Conservation (phyloP, 2,329 filamentous ascomycete species). For the Arthrobotrys megalospora region DNA sequence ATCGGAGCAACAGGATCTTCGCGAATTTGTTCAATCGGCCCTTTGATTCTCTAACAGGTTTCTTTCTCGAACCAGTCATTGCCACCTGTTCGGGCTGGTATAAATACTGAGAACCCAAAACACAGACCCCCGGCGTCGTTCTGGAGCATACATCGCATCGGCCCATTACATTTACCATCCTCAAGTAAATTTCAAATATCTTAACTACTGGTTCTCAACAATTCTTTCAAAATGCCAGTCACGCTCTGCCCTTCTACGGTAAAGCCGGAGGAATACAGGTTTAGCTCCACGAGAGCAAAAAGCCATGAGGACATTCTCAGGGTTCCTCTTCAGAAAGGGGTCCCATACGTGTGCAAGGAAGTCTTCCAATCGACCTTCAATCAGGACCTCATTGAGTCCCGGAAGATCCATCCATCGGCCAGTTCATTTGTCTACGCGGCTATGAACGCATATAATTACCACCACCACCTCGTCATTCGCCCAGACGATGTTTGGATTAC, state of each 20-base stretch:
- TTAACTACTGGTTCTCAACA: no score
- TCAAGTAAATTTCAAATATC: no score
- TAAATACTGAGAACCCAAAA: no score
- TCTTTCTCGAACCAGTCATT: no score
- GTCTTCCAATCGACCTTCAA: conserved; percentile 65
- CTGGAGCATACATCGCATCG: no score
- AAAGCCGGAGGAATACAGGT: conserved; percentile 38
- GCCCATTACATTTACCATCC: no score
- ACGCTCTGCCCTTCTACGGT: conserved; percentile 42
- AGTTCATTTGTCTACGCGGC: conserved; percentile 70
- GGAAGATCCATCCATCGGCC: conserved; percentile 61
- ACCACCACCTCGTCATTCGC: conserved; percentile 70
- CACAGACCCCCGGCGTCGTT: no score
- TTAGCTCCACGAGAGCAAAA: conserved; percentile 2
- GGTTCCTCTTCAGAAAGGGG: conserved; percentile 32
- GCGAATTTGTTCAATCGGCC: no score
- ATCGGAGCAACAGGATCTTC: no score
- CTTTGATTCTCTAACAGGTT: no score
- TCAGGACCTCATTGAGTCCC: conserved; percentile 44
- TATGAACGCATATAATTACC: conserved; percentile 70
- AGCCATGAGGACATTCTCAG: conserved; percentile 33
- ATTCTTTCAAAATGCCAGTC: conserved; percentile 47
- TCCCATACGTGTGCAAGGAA: conserved; percentile 44
- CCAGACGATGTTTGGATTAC: conserved; percentile 73
- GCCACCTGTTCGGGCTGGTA: no score